A percentile compares a stretch with the other conserved stretches of the same genome.
Evolutionary conservation across 805 yeast genomes (phyloP).

Genomic region (Yueomyces sp.): DNA sequence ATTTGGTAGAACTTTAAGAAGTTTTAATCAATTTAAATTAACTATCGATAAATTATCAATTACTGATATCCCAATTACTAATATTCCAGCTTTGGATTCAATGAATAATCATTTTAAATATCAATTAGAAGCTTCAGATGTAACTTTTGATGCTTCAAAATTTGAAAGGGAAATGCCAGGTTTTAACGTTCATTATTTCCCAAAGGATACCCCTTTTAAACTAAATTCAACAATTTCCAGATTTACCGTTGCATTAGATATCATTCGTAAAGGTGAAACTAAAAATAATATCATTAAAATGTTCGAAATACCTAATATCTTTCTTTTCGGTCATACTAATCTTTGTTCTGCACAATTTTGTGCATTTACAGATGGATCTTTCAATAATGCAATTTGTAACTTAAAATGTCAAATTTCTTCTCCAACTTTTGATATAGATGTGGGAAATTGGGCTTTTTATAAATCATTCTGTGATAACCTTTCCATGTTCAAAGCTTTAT

Average conservation of each 20-base stretch:
- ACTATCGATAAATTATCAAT: conserved; percentile 13
- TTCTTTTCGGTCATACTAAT: conserved; percentile 29
- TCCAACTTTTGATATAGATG: conserved; percentile 31
- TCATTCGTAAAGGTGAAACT: conserved; percentile 7
- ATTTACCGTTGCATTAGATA: conserved; percentile 20
- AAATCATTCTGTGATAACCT: conserved; percentile 20
- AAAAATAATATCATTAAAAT: conserved; percentile 6
- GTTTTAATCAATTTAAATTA: conserved; percentile 10
- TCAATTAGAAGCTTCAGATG: conserved; percentile 12
- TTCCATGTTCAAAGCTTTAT: conserved; percentile 14
- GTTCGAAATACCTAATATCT: conserved; percentile 27
- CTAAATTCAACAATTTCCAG: conserved; percentile 27
- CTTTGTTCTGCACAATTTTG: conserved; percentile 24
- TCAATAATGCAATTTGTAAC: conserved; percentile 23
- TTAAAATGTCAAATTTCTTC: conserved; percentile 30
- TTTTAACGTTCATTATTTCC: conserved; percentile 29
- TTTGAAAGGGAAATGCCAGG: conserved; percentile 30
- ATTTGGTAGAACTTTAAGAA: conserved; percentile 1
- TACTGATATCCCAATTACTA: conserved; percentile 12
- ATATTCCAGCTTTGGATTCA: conserved; percentile 9
- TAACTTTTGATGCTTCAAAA: conserved; percentile 17
- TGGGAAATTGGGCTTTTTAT: conserved; percentile 27
- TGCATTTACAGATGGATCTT: conserved; percentile 10
- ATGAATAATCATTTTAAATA: conserved; percentile 13
- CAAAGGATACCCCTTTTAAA: conserved; percentile 31